Conservation (phyloP, 139 green algal species). For the Chlamydomonas sp. region DNA sequence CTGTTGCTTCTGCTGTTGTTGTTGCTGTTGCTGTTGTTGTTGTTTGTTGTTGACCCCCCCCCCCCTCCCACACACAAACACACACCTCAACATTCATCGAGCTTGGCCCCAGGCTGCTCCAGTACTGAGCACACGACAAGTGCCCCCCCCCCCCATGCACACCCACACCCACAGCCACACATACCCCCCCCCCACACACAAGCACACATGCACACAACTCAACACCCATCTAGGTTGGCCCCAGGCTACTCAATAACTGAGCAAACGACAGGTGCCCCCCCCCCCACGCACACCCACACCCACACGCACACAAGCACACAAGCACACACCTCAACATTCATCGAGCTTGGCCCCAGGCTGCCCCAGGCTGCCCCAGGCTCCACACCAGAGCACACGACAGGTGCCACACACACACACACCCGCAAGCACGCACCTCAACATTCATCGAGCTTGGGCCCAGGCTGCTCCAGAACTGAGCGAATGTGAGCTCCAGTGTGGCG, state of each 20-base stretch:
- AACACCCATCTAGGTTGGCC: too few species aligned
- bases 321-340: slow-evolving; percentile 10
- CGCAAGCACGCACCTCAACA: neutral
- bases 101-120: neutral
- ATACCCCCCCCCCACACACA: too few species aligned
- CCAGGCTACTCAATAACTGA: too few species aligned
- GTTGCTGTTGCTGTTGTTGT: too few species aligned
- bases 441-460: neutral
- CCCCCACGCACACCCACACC: too few species aligned
- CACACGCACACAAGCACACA: too few species aligned
- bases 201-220: too few species aligned
- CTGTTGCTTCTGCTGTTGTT: too few species aligned
- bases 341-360: neutral
- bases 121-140: slow-evolving; percentile 12
- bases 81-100: slow-evolving; percentile 10
- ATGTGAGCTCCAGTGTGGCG: slow-evolving; percentile 69
- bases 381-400: slow-evolving; percentile 15
- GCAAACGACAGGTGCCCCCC: too few species aligned
- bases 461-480: slow-evolving; percentile 37
- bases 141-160: neutral
- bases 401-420: neutral
- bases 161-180: neutral
- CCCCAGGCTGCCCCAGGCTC: too few species aligned
- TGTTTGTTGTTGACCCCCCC: too few species aligned
- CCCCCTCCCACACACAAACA: slow-evolving; percentile 37